Percentiles rank a stretch among this genome's conserved stretches.
phyloP scores from a whole-genome alignment of 371 early-diverging fungal species.

The Neoconidiobolus thromboides region DNA sequence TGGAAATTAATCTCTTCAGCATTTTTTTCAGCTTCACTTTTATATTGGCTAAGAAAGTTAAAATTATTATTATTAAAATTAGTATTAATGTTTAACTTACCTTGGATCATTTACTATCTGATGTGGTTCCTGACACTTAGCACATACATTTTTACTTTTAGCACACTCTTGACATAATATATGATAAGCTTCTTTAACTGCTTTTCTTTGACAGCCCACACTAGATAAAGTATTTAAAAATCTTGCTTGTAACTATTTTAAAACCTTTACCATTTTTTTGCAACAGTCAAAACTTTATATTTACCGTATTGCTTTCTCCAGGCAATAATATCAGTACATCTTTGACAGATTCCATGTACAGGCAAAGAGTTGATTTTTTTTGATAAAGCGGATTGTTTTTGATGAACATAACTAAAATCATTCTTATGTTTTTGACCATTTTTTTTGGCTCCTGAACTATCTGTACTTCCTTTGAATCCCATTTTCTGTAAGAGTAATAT shows the following conservation, averaged over 20 bases:
- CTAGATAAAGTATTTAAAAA: conserved; percentile 14
- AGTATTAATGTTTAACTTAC: conserved; percentile 11
- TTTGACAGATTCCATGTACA: conserved; percentile 67
- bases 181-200: conserved; percentile 88
- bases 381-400: conserved; percentile 65
- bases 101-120: conserved; percentile 34
- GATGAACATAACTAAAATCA: conserved; percentile 62
- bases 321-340: conserved; percentile 73
- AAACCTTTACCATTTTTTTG: conserved; percentile 60
- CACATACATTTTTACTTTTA: conserved; percentile 57
- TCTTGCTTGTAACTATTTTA: conserved; percentile 6
- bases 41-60: conserved; percentile 4
- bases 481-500: neutral
- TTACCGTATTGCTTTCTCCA: conserved; percentile 89
- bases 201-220: conserved; percentile 56
- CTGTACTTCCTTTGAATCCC: conserved; percentile 6
- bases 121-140: conserved; percentile 66
- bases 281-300: conserved; percentile 85
- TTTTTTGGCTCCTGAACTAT: conserved; percentile 26
- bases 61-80: neutral
- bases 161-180: conserved; percentile 82
- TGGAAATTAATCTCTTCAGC: conserved; percentile 1
- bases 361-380: conserved; percentile 60
- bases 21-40: neutral
- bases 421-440: conserved; percentile 77